Percentiles rank a stretch among this genome's conserved stretches.
Conservation (phyloP, 1,284 basidiomycete genomes). For the Takashimella tepidaria region DNA sequence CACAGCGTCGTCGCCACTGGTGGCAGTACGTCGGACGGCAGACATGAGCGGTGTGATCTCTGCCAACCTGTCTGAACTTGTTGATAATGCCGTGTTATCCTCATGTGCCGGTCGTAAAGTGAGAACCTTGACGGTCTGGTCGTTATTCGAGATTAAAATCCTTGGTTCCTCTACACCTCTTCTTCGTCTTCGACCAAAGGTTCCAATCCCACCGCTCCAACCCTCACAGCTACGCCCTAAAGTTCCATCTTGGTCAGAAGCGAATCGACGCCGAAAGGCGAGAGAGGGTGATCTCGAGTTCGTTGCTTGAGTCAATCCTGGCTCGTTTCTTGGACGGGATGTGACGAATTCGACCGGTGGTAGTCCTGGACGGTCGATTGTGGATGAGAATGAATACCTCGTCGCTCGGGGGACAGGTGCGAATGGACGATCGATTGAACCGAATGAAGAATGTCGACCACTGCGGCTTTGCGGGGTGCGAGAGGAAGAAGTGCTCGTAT, state of each 20-base stretch:
- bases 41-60: slow-evolving; percentile 5
- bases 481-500: slow-evolving; percentile 8
- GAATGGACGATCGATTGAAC: slow-evolving; percentile 1
- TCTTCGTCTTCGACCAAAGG: not conserved
- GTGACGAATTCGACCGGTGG: slow-evolving; percentile 16
- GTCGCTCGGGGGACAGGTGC: not conserved
- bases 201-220: not conserved
- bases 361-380: not conserved
- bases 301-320: not conserved
- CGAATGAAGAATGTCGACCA: not conserved
- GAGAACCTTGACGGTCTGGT: slow-evolving; percentile 45
- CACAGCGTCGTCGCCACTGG: not conserved
- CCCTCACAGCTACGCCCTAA: not conserved
- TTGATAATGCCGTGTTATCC: not conserved
- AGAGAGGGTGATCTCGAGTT: slow-evolving; percentile 20
- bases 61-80: not conserved
- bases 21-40: slow-evolving; percentile 12
- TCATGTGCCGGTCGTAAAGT: slow-evolving; percentile 8
- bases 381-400: not conserved
- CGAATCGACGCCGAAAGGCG: not conserved
- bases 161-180: slow-evolving; percentile 34
- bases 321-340: slow-evolving; percentile 12
- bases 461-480: not conserved
- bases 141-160: slow-evolving; percentile 46
- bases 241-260: not conserved